Evolutionary conservation across 345 rosid species (phyloP).

Genomic region (Rhodomyrtus tomentosa): DNA sequence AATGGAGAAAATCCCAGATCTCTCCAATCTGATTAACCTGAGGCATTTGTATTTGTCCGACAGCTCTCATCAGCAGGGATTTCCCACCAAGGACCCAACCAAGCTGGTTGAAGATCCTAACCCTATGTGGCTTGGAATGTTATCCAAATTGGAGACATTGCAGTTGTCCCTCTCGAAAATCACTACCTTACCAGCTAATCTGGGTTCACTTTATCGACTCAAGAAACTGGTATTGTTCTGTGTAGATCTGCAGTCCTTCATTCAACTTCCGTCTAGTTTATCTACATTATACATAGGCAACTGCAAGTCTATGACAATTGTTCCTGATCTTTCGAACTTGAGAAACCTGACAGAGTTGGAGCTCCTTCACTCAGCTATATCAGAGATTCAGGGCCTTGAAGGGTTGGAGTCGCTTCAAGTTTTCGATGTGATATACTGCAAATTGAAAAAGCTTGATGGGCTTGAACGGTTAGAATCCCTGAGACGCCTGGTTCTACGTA

Average conservation of each 20-base stretch:
- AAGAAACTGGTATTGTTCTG: slow-evolving; percentile 10
- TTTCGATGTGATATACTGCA: slow-evolving; percentile 5
- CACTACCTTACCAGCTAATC: background rate
- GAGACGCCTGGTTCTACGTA: slow-evolving; percentile 1
- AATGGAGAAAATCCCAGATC: slow-evolving; percentile 5
- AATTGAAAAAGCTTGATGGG: slow-evolving; percentile 4
- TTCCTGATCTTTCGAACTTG: slow-evolving; percentile 5
- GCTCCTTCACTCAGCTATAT: slow-evolving; percentile 7
- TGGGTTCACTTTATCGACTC: background rate
- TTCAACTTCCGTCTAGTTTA: slow-evolving; percentile 3
- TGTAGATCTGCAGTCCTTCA: slow-evolving; percentile 2
- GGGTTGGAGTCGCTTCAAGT: slow-evolving; percentile 8
- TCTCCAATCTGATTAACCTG: slow-evolving; percentile 1
- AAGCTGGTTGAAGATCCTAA: background rate
- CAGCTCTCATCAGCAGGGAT: slow-evolving; percentile 4
- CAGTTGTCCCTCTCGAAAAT: slow-evolving; percentile 7
- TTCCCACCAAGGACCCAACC: slow-evolving; percentile 1
- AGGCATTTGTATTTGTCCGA: slow-evolving; percentile 4
- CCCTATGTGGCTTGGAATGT: slow-evolving; percentile 5
- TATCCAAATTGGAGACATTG: slow-evolving; percentile 5
- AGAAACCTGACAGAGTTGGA: slow-evolving; percentile 5
- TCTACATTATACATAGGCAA: slow-evolving; percentile 3
- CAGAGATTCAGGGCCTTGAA: slow-evolving; percentile 4
- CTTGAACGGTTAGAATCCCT: slow-evolving; percentile 6
- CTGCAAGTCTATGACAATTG: slow-evolving; percentile 8